Percentiles rank a stretch among this genome's conserved stretches.
Conservation (phyloP, 1,284 basidiomycete genomes). For the Cutaneotrichosporon mucoides region DNA sequence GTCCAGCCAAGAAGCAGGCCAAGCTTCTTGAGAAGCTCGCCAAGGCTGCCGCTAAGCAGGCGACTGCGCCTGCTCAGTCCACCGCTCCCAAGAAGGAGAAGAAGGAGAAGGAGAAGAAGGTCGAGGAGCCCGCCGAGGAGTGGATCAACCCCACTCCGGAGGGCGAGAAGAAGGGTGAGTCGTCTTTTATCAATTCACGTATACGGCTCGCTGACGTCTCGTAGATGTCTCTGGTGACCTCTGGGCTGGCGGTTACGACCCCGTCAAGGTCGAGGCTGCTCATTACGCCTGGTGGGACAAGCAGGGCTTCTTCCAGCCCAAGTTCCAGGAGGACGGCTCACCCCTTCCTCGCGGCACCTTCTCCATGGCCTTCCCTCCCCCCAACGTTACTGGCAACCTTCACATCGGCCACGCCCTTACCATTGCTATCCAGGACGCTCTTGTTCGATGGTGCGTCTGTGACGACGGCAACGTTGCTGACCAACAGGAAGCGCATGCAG, state of each 20-base stretch:
- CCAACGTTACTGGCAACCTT: slow-evolving; percentile 96
- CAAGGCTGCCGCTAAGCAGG: slow-evolving; percentile 61
- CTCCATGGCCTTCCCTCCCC: slow-evolving; percentile 87
- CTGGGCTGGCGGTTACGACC: slow-evolving; percentile 92
- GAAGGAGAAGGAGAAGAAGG: slow-evolving; percentile 63
- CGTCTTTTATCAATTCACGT: too few species aligned
- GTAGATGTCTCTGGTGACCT: slow-evolving; percentile 68
- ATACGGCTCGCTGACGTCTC: background rate
- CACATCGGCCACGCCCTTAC: slow-evolving; percentile 97
- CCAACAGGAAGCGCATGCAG: slow-evolving; percentile 83
- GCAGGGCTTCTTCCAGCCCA: slow-evolving; percentile 84
- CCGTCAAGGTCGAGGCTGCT: slow-evolving; percentile 86
- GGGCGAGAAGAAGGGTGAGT: slow-evolving; percentile 82
- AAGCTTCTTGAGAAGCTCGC: slow-evolving; percentile 58
- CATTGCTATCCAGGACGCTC: slow-evolving; percentile 82
- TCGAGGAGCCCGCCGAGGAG: slow-evolving; percentile 57
- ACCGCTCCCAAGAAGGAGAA: slow-evolving; percentile 64
- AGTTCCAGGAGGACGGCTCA: slow-evolving; percentile 58
- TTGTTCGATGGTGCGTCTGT: slow-evolving; percentile 71
- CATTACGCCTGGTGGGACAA: slow-evolving; percentile 99
- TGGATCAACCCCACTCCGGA: slow-evolving; percentile 82
- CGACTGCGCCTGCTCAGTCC: slow-evolving; percentile 45
- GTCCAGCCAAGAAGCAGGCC: slow-evolving; percentile 62
- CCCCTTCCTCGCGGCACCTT: slow-evolving; percentile 63
- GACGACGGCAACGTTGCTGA: background rate